phyloP scores from a whole-genome alignment of 2,329 filamentous ascomycete species.

The Pseudohalonectria lignicola region DNA sequence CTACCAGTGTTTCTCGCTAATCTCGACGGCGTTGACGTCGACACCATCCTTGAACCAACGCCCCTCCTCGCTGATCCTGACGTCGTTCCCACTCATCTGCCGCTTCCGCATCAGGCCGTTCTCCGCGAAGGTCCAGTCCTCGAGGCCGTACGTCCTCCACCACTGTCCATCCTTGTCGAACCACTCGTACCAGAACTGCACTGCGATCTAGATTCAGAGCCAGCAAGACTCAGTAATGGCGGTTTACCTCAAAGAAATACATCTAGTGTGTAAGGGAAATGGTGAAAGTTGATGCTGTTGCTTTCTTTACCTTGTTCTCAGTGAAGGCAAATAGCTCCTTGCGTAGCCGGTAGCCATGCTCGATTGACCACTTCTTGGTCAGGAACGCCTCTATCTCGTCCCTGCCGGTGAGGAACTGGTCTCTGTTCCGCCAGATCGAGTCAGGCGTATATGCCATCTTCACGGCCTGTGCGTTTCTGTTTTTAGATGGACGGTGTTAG shows the following conservation, averaged over 20 bases:
- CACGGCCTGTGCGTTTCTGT: constrained; percentile 52
- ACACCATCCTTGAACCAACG: constrained; percentile 62
- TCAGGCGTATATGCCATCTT: constrained; percentile 65
- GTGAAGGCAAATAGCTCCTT: constrained; percentile 77
- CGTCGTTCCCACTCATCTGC: constrained; percentile 67
- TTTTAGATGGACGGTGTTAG: no score
- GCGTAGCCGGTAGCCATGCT: constrained; percentile 61
- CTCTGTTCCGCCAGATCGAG: constrained; percentile 72
- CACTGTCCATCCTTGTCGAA: constrained; percentile 60
- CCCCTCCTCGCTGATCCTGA: constrained; percentile 48
- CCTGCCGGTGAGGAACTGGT: constrained; percentile 57
- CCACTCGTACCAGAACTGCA: constrained; percentile 88
- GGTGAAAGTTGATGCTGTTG: background rate
- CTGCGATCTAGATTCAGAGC: constrained; percentile 48
- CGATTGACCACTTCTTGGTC: constrained; percentile 61
- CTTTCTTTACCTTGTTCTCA: constrained; percentile 42
- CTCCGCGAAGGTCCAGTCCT: constrained; percentile 66
- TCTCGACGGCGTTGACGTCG: constrained; percentile 56
- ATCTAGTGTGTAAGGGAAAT: background rate
- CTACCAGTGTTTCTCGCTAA: constrained; percentile 60
- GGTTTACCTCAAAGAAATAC: background rate
- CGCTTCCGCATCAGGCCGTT: constrained; percentile 63
- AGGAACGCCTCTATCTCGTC: constrained; percentile 59
- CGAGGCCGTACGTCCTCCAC: constrained; percentile 80
- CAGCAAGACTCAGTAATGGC: background rate